Percentiles rank a stretch among this genome's conserved stretches.
Conservation (phyloP, 1,284 basidiomycete species). For the Boletus smithii region DNA sequence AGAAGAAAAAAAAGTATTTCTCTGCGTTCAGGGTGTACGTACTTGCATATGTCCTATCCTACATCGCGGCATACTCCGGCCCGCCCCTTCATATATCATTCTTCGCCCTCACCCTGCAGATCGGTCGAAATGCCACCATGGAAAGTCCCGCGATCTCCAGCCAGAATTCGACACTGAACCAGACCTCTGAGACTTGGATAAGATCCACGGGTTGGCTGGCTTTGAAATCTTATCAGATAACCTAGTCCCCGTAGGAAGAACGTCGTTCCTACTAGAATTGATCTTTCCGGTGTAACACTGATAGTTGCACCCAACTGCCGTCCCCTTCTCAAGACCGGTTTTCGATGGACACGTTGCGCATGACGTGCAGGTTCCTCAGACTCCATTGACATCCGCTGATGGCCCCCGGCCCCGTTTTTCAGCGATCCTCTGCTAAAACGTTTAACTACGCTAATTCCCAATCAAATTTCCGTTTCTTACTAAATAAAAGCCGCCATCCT, state of each 20-base stretch:
- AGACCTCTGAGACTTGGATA: background rate
- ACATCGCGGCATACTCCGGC: constrained; percentile 23
- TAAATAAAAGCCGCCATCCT: constrained; percentile 5
- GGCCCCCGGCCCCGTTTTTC: constrained; percentile 19
- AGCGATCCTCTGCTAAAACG: constrained; percentile 32
- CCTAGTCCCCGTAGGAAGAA: background rate
- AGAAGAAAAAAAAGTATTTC: constrained; percentile 1
- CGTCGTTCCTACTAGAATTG: no score
- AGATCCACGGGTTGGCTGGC: background rate
- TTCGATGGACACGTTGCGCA: constrained; percentile 1
- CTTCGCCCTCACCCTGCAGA: constrained; percentile 17
- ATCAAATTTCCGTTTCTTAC: constrained; percentile 29
- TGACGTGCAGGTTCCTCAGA: background rate
- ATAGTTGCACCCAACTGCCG: background rate
- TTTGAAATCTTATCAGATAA: constrained; percentile 21
- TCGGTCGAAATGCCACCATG: constrained; percentile 18
- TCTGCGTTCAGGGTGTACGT: no score
- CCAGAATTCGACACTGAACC: background rate
- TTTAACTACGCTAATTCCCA: constrained; percentile 35
- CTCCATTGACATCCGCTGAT: constrained; percentile 1
- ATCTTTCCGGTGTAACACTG: background rate
- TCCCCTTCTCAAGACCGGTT: background rate
- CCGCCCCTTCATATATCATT: constrained; percentile 8
- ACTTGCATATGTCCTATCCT: no score
- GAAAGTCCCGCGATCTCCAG: constrained; percentile 33